Evolutionary conservation across 805 yeast genomes (phyloP), one percentile per base, ranked within the genome.

Genomic region (Lipomyces sp.): DNA sequence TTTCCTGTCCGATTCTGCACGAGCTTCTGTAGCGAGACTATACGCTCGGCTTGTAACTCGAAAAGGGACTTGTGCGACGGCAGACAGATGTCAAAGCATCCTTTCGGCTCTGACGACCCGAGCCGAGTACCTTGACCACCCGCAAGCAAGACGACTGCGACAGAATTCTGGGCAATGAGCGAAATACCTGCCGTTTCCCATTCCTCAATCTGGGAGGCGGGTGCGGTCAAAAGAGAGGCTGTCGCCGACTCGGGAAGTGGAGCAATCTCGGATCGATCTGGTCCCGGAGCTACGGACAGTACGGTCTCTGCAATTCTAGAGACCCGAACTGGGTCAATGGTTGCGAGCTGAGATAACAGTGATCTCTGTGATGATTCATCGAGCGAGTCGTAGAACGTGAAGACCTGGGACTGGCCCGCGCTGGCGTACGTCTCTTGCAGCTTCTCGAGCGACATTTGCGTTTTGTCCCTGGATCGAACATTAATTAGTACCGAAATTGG

Each of bases 41-140:
- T 84, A 74, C 93, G 87, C 76, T 93, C 98, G 30, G 97, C 95
- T 80, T 95, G 99, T 64, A 95, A 84, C 77, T 92, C 97, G 78
- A 95, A 95, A 65, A 95, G 80, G 0, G 96, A 86, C 76, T 91
- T 91, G 42, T 83, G 82, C 1, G 97, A 90, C 0, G 97, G 97
- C 59, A 95, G 83, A 0, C 89, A 89, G 67, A 95, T 88, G 76
- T 94, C 86, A 76, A 86, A 95, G 78, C 98, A 94, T 0, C 99
- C 99, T 78, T 95, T 95, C 48, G 99, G 99, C 33, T 81, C 86
- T 3, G 87, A 80, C 0, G 97, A 92, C 0, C 99, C 99, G 63
- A 95, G 82, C 69, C 99, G 84, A 6, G 98, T 90, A 39, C 99
- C 99, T 78, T 95, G 99, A 59, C 99, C 99, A 64, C 99, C 99